Evolutionary conservation across 805 yeast genomes (phyloP).

Genomic region (Lachancea waltii): DNA sequence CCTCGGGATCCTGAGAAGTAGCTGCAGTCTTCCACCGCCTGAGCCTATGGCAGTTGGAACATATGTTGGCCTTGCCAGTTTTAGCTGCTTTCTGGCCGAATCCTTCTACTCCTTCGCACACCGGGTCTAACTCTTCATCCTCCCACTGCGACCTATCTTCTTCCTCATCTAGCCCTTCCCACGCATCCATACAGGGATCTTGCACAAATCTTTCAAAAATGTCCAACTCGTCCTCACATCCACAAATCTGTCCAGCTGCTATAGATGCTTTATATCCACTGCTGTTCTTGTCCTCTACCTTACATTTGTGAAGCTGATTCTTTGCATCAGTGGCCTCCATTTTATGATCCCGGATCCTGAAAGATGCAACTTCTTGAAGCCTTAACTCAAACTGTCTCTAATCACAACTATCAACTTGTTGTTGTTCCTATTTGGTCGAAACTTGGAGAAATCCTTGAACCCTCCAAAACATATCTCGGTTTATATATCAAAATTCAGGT

Average conservation of each 20-base stretch:
- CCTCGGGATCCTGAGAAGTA: conserved; percentile 4
- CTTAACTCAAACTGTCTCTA: no score
- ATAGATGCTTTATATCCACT: not conserved
- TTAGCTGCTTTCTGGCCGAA: not conserved
- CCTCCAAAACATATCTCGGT: no score
- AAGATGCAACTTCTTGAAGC: no score
- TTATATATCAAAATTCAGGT: no score
- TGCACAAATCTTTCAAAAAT: conserved; percentile 28
- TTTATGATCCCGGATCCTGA: no score
- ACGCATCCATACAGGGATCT: conserved; percentile 24
- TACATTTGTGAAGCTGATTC: conserved; percentile 1
- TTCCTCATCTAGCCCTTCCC: conserved; percentile 20
- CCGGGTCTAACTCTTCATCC: conserved; percentile 15
- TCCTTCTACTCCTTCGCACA: conserved; percentile 9
- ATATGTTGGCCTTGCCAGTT: conserved; percentile 1
- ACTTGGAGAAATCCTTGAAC: no score
- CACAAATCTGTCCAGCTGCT: not conserved
- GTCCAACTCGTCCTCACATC: conserved; percentile 10
- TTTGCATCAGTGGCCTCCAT: not conserved
- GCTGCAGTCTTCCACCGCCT: conserved; percentile 8
- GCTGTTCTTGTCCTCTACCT: not conserved
- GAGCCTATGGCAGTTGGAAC: conserved; percentile 5
- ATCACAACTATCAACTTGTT: no score
- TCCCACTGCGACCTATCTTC: conserved; percentile 15
- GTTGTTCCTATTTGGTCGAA: no score